Conservation (phyloP, 176 grass and related monocot genomes). For the Dactylis glomerata region DNA sequence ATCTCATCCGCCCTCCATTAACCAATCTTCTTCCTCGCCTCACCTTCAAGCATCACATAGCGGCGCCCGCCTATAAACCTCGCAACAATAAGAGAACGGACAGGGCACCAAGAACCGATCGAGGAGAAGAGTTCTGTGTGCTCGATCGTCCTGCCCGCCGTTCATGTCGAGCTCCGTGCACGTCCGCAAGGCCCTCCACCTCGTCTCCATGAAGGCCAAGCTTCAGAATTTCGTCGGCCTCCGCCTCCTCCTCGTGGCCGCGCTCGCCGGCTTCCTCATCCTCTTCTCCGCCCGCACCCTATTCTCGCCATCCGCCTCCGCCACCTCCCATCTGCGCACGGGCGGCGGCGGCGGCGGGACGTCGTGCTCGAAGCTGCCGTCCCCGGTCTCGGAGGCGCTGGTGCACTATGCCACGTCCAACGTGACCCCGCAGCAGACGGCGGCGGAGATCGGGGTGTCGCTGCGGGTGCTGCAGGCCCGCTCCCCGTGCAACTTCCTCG, state of each 20-base stretch:
- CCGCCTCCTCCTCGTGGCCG: constrained; percentile 26
- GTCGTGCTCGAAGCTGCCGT: constrained; percentile 15
- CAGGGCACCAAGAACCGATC: background rate
- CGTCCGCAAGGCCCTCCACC: constrained; percentile 41
- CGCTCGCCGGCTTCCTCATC: constrained; percentile 35
- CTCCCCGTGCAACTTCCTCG: constrained; percentile 67
- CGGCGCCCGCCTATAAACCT: background rate
- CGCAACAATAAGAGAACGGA: background rate
- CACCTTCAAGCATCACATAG: background rate
- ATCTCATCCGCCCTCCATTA: background rate
- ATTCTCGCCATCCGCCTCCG: background rate
- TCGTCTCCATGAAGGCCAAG: constrained; percentile 39
- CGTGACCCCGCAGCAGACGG: constrained; percentile 54
- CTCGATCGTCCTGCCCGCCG: too few species aligned
- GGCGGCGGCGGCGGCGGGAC: background rate
- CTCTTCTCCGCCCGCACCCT: constrained; percentile 38
- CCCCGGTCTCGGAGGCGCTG: constrained; percentile 44
- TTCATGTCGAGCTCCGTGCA: constrained; percentile 45
- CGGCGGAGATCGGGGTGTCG: constrained; percentile 47
- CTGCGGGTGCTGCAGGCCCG: constrained; percentile 44
- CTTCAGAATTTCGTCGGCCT: constrained; percentile 22
- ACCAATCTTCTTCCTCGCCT: background rate
- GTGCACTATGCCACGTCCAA: constrained; percentile 58
- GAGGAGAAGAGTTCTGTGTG: background rate
- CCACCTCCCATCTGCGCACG: background rate